A percentile compares a stretch with the other conserved stretches of the same genome.
phyloP scores from a whole-genome alignment of 2,329 filamentous ascomycete genomes.

The Neopestalotiopsis sp. region DNA sequence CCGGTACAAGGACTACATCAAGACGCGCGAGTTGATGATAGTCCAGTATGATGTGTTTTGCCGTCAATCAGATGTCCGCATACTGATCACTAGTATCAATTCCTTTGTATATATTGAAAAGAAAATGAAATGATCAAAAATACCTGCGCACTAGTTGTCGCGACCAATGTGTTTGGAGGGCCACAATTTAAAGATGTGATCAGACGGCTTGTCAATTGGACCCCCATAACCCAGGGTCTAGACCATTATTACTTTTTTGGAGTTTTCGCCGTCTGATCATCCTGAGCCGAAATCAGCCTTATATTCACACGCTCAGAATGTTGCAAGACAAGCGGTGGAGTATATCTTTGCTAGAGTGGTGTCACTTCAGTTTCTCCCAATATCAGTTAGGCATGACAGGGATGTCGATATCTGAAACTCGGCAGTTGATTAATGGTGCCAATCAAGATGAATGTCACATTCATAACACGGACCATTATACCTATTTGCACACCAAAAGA shows the following conservation, averaged over 20 bases:
- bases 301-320: too few species aligned
- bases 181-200: too few species aligned
- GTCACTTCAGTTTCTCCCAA: background rate
- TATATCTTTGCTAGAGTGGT: background rate
- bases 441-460: background rate
- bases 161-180: too few species aligned
- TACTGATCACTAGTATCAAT: background rate
- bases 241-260: too few species aligned
- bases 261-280: too few species aligned
- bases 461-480: conserved; percentile 14
- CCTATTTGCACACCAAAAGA: background rate
- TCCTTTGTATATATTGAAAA: too few species aligned
- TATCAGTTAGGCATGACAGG: background rate
- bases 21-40: background rate
- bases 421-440: background rate
- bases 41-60: background rate
- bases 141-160: too few species aligned
- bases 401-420: conserved; percentile 4
- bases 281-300: too few species aligned
- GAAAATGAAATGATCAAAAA: too few species aligned
- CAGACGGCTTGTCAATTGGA: too few species aligned
- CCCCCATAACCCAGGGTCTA: too few species aligned
- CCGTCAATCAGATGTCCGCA: background rate
- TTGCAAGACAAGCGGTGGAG: too few species aligned
- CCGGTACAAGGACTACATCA: background rate